Percentiles rank a stretch among this genome's conserved stretches.
These are phyloP conservation scores for Panaeolus cyanescens DNA, from an alignment of 768 basidiomycete species.

Conservation along the genomic window DNA sequence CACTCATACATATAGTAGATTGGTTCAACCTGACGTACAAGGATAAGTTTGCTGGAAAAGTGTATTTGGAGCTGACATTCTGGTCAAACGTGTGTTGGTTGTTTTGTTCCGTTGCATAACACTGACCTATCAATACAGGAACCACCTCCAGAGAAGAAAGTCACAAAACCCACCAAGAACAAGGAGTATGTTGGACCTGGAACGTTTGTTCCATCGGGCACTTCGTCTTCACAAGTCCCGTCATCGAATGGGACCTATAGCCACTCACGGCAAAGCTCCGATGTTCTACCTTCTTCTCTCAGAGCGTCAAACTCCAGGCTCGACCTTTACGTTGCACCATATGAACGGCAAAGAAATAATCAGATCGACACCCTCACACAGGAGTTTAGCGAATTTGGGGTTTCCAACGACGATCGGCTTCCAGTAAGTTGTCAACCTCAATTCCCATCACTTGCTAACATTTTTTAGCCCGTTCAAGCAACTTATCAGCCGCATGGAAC, in stretches of 20 bases:
- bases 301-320: slow-evolving; percentile 62
- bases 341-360: slow-evolving; percentile 51
- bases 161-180: slow-evolving; percentile 48
- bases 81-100: slow-evolving; percentile 80
- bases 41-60: slow-evolving; percentile 92
- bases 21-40: slow-evolving; percentile 93
- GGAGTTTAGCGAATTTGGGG: slow-evolving; percentile 67
- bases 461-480: slow-evolving; percentile 35
- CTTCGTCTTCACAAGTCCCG: slow-evolving; percentile 29
- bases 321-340: slow-evolving; percentile 75
- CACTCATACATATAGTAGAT: slow-evolving; percentile 49
- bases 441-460: slow-evolving; percentile 4
- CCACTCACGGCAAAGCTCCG: slow-evolving; percentile 43
- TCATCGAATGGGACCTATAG: slow-evolving; percentile 34
- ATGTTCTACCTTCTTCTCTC: slow-evolving; percentile 62
- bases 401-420: slow-evolving; percentile 45
- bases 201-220: slow-evolving; percentile 61
- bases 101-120: slow-evolving; percentile 7
- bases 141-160: slow-evolving; percentile 75
- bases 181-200: slow-evolving; percentile 81
- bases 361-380: slow-evolving; percentile 58
- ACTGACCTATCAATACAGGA: slow-evolving; percentile 46
- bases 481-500: slow-evolving; percentile 33
- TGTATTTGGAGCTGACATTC: slow-evolving; percentile 96
- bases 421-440: slow-evolving; percentile 44